Conservation (phyloP, 1,284 basidiomycete genomes). For the Trametes pubescens region DNA sequence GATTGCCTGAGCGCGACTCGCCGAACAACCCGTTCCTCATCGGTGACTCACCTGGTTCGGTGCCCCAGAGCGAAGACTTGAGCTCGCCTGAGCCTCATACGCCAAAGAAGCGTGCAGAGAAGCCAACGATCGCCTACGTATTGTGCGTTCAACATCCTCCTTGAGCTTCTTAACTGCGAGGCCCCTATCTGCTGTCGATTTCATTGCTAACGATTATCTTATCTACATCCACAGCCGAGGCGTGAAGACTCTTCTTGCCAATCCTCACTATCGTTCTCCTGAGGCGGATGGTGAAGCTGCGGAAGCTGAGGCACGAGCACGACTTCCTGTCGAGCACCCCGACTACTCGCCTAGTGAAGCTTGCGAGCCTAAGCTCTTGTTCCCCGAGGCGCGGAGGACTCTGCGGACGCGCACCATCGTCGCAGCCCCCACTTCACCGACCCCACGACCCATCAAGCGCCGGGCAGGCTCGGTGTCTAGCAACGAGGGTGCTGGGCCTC, state of each 20-base stretch:
- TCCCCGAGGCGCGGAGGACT: constrained; percentile 46
- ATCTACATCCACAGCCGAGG: constrained; percentile 55
- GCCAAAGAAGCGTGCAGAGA: constrained; percentile 47
- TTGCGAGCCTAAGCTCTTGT: constrained; percentile 58
- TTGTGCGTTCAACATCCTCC: constrained; percentile 54
- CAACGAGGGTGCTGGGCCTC: constrained; percentile 29
- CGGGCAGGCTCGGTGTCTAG: constrained; percentile 31
- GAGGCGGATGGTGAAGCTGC: constrained; percentile 32
- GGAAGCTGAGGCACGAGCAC: constrained; percentile 49
- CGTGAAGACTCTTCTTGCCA: constrained; percentile 55
- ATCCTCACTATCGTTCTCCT: constrained; percentile 56
- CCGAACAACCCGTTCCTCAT: constrained; percentile 62
- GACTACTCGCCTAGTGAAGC: constrained; percentile 58
- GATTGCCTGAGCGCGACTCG: constrained; percentile 54
- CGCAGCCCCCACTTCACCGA: constrained; percentile 20
- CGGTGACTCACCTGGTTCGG: constrained; percentile 23
- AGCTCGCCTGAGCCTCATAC: constrained; percentile 31
- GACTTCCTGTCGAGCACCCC: constrained; percentile 57
- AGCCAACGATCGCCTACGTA: constrained; percentile 61
- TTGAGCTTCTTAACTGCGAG: background rate
- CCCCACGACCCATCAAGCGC: constrained; percentile 18
- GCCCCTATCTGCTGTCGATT: background rate
- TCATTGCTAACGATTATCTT: background rate
- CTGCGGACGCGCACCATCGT: constrained; percentile 20
- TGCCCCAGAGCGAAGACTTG: constrained; percentile 20